Evolutionary conservation across 306 rosid species (phyloP), one percentile per base, ranked within the genome.

Genomic region (Pyrus betulifolia): DNA sequence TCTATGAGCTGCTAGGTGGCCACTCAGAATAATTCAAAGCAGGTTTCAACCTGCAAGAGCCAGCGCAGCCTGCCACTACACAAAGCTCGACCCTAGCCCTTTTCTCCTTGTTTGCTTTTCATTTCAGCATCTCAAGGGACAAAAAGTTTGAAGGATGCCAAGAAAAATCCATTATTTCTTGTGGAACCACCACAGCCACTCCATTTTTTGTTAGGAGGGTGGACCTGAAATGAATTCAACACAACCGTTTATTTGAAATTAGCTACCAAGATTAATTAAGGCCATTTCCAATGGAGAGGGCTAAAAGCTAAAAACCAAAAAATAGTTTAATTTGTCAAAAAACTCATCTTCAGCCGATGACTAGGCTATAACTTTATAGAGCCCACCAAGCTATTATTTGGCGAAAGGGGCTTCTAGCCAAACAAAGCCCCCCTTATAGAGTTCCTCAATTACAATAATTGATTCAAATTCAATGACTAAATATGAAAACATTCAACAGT

Each of bases 101-200:
- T 77, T 81, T 55, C 60, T 54, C 28, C 61, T 83, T 51, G 82
- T 81, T 81, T 4, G 71, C 58, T 71, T 82, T 79, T 71, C 25
- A 19, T 23, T 49, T 52, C 62, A 63, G 76, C 69, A 75, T 83
- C 69, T 72, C 28, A 22, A 25, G 0, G 2, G 33, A 74, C 44
- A 35, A 46, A 14, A 60, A 18, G 78, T 19, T 46, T 70, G 49
- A 76, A 51, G 33, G 19, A 25, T 58, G 28, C 15, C 44, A 52
- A 35, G 40, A n/a, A 79, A 30, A 79, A 42, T 14, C 33, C 74
- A 74, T 68, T 67, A 46, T 44, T 78, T 76, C 71, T 38, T 14
- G 18, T 30, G 64, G 75, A 71, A 38, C 27, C 69, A 77, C 79
- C 73, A 74, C 81, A 76, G 28, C 87, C 89, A 82, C 85, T 59